Conservation (phyloP, 768 basidiomycete genomes). For the Favolaschia claudopus region DNA sequence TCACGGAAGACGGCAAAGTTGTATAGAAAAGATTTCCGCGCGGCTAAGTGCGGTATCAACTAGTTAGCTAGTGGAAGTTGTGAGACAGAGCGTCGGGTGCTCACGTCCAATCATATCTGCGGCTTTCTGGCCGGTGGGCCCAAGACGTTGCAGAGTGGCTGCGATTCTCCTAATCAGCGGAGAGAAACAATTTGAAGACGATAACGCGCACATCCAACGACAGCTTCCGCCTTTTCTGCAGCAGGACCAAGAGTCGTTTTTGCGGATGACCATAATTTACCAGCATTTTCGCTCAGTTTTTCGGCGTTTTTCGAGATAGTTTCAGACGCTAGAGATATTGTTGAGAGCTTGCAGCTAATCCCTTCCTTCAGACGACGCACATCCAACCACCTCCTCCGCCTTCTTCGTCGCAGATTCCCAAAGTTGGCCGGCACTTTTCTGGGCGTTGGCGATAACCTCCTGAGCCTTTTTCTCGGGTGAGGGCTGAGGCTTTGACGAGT, state of each 20-base stretch:
- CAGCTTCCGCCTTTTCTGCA: slow-evolving; percentile 50
- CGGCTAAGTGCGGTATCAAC: slow-evolving; percentile 42
- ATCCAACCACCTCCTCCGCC: slow-evolving; percentile 51
- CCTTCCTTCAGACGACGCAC: background rate
- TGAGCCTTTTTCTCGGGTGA: slow-evolving; percentile 76
- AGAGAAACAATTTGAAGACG: background rate
- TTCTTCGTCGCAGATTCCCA: slow-evolving; percentile 59
- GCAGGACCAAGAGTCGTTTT: slow-evolving; percentile 48
- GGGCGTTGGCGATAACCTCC: slow-evolving; percentile 65
- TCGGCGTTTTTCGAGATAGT: slow-evolving; percentile 26
- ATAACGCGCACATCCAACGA: slow-evolving; percentile 54
- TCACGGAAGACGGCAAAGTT: slow-evolving; percentile 82
- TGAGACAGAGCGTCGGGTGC: slow-evolving; percentile 21
- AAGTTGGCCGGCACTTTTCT: slow-evolving; percentile 62
- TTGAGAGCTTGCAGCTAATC: background rate
- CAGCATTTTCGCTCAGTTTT: slow-evolving; percentile 23
- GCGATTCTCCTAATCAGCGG: background rate
- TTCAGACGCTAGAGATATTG: slow-evolving; percentile 3
- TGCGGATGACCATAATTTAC: slow-evolving; percentile 25
- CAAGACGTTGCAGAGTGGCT: slow-evolving; percentile 35
- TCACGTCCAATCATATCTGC: slow-evolving; percentile 62
- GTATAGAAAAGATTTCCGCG: slow-evolving; percentile 81
- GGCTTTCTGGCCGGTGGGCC: slow-evolving; percentile 60
- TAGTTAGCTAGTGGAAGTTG: background rate
- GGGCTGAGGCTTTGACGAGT: slow-evolving; percentile 51